Base-by-base conservation (phyloP, 2,329 filamentous ascomycete species). In the Curvularia sp. region DNA sequence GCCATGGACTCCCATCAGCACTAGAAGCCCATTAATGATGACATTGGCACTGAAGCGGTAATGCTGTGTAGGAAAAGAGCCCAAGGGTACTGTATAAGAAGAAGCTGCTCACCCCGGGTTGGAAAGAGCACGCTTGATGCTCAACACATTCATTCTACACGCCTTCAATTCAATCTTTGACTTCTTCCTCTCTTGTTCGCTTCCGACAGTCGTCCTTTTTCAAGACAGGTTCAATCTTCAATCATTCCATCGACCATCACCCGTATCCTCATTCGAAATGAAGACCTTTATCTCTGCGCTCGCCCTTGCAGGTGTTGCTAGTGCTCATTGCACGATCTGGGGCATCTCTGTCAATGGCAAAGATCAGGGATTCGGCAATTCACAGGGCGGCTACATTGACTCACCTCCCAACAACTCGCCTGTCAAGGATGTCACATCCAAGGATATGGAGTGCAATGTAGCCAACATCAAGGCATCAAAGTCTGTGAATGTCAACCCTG, bases 371-470 rank as follows among this genome's bases (percentile, higher is more conserved):
- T 58, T 68, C 48, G 74, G 74, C 39, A 61, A 76, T 78, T 54
- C 50, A 6, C 65, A 67, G 72, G 57, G 74, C 71, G 80, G 78
- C 45, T 84, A 83, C 74, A 80, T 84, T 65, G 81, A 83, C 60
- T 79, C 80, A 66, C 78, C 74, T 23, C 71, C 75, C 39, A 74
- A 71, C 70, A 78, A 78, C 71, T 63, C 57, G 60, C 75, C 75
- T 41, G 55, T 78, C 55, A 66, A 53, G 6, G 71, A 78, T 59
- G 75, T 78, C 38, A 72, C 70, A 19, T 75, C 72, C 28, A 63
- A 63, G 42, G 60, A 63, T 45, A 73, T 78, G 60, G 65, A 68
- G 45, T 78, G 75, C 73, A 78, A 78, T 49, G 70, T 71, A 30
- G 67, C 71, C 51, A 64, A 62, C 60, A 65, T 61, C 39, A 69